Evolutionary conservation across 257 asterid species (phyloP).

Genomic region (Knoxia roxburghii): DNA sequence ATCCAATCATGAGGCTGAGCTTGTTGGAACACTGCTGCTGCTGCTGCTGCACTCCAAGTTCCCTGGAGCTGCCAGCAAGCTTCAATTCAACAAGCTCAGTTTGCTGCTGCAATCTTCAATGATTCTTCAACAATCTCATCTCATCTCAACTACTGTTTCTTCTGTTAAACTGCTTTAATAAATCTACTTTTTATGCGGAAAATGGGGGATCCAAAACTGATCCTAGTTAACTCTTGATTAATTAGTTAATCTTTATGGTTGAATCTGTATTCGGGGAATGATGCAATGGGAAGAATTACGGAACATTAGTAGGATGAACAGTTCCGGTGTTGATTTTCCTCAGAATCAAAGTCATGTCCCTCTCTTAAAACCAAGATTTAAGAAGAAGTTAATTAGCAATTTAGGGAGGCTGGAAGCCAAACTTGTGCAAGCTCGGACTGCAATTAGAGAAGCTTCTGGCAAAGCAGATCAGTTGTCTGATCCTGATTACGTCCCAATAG

Average conservation of each 20-base stretch:
- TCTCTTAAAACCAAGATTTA: conserved; percentile 28
- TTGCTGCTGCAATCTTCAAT: no score
- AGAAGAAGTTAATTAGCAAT: conserved; percentile 32
- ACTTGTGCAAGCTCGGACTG: conserved; percentile 51
- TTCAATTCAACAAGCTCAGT: no score
- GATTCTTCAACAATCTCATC: no score
- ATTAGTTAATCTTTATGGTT: no score
- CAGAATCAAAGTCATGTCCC: conserved; percentile 30
- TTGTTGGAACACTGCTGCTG: no score
- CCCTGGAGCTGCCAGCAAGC: no score
- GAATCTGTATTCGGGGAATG: no score
- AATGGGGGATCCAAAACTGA: background rate
- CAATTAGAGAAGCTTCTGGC: conserved; percentile 42
- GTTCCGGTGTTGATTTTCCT: conserved; percentile 23
- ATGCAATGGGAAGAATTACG: conserved; percentile 20
- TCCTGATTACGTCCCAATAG: conserved; percentile 52
- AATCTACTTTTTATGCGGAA: background rate
- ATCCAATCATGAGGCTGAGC: no score
- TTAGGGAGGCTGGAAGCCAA: conserved; percentile 54
- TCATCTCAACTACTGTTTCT: no score
- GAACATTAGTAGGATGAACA: conserved; percentile 14
- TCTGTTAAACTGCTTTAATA: background rate
- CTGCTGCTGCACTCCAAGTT: no score
- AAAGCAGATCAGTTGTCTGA: conserved; percentile 36
- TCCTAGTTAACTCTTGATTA: background rate